These are phyloP conservation scores for Penicillium sp. DNA, from an alignment of 2,329 filamentous ascomycete genomes.

Conservation along the genomic window DNA sequence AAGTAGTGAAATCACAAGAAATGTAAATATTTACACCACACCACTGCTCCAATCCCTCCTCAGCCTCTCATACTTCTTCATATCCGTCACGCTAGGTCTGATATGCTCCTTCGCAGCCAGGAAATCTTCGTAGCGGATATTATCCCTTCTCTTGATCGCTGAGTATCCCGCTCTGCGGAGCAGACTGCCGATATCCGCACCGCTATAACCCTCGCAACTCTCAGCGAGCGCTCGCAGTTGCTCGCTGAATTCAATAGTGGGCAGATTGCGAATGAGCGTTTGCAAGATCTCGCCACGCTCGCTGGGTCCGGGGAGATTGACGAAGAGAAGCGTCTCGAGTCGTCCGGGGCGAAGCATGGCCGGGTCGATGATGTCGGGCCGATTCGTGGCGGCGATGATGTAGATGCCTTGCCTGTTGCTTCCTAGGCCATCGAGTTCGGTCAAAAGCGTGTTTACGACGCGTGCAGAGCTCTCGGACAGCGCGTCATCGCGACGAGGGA, in stretches of 20 bases:
- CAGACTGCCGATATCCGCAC: constrained; percentile 60
- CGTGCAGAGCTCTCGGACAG: constrained; percentile 79
- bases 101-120: constrained; percentile 37
- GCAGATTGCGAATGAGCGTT: constrained; percentile 55
- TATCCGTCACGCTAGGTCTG: constrained; percentile 52
- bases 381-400: constrained; percentile 90
- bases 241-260: constrained; percentile 47
- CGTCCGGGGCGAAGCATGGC: constrained; percentile 91
- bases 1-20: not conserved
- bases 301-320: constrained; percentile 73
- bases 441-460: constrained; percentile 91
- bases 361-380: constrained; percentile 93
- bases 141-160: constrained; percentile 49
- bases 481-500: constrained; percentile 73
- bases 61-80: constrained; percentile 55
- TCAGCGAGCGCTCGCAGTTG: constrained; percentile 63
- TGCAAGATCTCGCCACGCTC: constrained; percentile 83
- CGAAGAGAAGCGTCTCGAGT: constrained; percentile 81
- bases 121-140: constrained; percentile 46
- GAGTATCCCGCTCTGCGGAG: constrained; percentile 57
- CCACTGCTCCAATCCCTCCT: constrained; percentile 45
- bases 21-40: not conserved
- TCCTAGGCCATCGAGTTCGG: constrained; percentile 81
- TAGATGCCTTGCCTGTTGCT: constrained; percentile 79
- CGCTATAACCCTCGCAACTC: constrained; percentile 74